phyloP scores from a whole-genome alignment of 495 filamentous ascomycete genomes.

The Hyaloscypha hepaticicola region DNA sequence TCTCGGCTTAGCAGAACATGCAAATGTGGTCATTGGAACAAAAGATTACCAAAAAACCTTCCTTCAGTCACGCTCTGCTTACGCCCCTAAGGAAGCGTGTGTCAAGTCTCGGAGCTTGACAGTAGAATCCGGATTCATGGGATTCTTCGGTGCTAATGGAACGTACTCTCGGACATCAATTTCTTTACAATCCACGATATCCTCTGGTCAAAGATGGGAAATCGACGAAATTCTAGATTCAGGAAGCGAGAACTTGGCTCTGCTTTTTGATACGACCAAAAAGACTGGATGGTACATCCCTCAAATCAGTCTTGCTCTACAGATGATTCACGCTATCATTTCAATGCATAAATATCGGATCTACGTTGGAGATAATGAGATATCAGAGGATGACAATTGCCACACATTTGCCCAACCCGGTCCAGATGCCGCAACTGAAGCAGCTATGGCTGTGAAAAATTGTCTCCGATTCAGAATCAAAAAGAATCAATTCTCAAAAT shows the following conservation, averaged over 20 bases:
- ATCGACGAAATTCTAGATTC: background rate
- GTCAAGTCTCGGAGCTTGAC: background rate
- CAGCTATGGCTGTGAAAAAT: background rate
- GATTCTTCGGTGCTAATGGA: background rate
- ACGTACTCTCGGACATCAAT: background rate
- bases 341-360: background rate
- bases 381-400: background rate
- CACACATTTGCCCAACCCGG: background rate
- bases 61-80: background rate
- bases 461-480: background rate
- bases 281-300: conserved; percentile 6
- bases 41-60: background rate
- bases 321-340: conserved; percentile 2
- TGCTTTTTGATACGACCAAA: conserved; percentile 5
- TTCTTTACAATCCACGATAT: background rate
- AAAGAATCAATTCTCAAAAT: background rate
- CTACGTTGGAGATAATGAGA: background rate
- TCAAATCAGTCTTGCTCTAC: background rate
- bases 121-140: background rate
- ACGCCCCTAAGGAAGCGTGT: background rate
- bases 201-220: background rate
- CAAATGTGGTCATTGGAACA: background rate
- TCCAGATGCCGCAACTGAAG: background rate
- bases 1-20: conserved; percentile 5
- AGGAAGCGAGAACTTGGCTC: background rate